phyloP scores from a whole-genome alignment of 495 filamentous ascomycete genomes.

The Daldinia decipiens region DNA sequence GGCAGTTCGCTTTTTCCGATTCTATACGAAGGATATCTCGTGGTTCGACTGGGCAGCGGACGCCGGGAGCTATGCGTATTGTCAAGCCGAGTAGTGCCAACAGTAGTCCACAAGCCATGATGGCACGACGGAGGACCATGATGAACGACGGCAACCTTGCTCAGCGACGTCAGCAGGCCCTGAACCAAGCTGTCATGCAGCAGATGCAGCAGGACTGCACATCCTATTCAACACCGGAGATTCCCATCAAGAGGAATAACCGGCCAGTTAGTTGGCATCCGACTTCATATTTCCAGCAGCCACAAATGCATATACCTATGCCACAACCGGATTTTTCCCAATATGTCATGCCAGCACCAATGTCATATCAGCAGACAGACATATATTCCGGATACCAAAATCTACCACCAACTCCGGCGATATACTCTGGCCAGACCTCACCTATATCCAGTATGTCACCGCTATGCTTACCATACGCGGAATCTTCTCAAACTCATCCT shows the following conservation, averaged over 20 bases:
- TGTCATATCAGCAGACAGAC: constrained; percentile 51
- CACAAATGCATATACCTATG: constrained; percentile 52
- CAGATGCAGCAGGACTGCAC: constrained; percentile 46
- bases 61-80: constrained; percentile 62
- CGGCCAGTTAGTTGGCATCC: constrained; percentile 81
- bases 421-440: constrained; percentile 60
- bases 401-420: constrained; percentile 54
- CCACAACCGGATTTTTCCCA: constrained; percentile 47
- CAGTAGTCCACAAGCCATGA: constrained; percentile 70
- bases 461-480: constrained; percentile 50
- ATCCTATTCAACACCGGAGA: constrained; percentile 47
- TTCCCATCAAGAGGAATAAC: constrained; percentile 47
- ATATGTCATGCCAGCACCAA: constrained; percentile 45
- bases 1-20: constrained; percentile 51
- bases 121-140: constrained; percentile 65
- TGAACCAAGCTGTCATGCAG: constrained; percentile 51
- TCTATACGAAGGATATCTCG: constrained; percentile 54
- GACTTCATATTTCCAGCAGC: constrained; percentile 53
- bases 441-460: constrained; percentile 56
- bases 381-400: constrained; percentile 51
- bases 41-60: constrained; percentile 53
- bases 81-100: constrained; percentile 74
- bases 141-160: constrained; percentile 59
- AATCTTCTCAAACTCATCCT: constrained; percentile 31
- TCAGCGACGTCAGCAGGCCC: constrained; percentile 49